Conservation (phyloP, 192 early-diverging fungal genomes). For the Coemansia sp. region DNA sequence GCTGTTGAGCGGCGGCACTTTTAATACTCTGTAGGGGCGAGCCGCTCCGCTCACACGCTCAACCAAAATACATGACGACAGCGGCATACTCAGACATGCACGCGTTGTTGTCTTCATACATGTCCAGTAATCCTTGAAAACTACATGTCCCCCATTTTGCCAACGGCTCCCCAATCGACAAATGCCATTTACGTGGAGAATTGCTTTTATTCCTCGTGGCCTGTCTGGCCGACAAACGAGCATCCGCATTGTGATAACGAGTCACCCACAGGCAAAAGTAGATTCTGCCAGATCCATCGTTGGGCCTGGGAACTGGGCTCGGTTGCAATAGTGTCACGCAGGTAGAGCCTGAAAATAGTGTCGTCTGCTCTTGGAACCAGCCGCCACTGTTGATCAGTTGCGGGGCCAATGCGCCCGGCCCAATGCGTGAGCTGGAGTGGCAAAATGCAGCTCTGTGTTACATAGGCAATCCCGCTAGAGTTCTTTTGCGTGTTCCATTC, state of each 20-base stretch:
- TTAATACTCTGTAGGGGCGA: background rate
- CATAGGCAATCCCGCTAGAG: background rate
- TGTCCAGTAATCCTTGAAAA: background rate
- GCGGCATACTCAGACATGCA: slow-evolving; percentile 6
- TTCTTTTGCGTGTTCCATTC: background rate
- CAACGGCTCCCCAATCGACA: background rate
- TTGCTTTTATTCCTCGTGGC: background rate
- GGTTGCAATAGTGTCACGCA: background rate
- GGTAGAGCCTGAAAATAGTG: background rate
- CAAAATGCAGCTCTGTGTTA: slow-evolving; percentile 1
- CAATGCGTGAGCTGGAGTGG: background rate
- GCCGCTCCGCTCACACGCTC: slow-evolving; percentile 2
- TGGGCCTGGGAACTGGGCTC: background rate
- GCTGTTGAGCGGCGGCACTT: background rate
- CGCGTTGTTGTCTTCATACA: background rate
- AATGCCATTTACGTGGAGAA: background rate
- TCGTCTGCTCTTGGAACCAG: background rate
- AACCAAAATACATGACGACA: background rate
- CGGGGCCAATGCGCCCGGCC: background rate
- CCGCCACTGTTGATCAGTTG: background rate
- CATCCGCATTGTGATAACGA: background rate
- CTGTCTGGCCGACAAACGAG: background rate
- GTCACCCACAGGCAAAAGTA: background rate
- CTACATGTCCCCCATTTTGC: background rate
- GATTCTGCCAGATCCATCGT: background rate